Percentiles rank a stretch among this genome's conserved stretches.
These are phyloP conservation scores for Zopfochytrium polystomum DNA, from an alignment of 371 early-diverging fungal species.

Conservation along the genomic window DNA sequence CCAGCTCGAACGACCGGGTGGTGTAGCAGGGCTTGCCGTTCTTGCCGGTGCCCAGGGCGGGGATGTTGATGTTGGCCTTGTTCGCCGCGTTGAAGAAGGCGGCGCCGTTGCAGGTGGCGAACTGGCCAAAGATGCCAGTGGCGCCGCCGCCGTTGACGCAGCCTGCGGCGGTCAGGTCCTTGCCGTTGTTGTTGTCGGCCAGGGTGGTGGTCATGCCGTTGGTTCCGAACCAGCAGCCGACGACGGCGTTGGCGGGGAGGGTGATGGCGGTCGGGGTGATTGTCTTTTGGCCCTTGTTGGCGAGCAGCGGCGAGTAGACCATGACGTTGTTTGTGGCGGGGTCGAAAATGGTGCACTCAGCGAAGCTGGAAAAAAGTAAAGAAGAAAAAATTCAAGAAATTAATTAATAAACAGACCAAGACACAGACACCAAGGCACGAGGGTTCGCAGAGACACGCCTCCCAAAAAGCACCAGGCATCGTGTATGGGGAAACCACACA, in stretches of 20 bases:
- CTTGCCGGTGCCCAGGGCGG: constrained; percentile 28
- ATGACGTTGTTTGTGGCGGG: constrained; percentile 25
- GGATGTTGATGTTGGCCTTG: constrained; percentile 17
- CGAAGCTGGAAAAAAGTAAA: constrained; percentile 18
- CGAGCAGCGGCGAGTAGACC: constrained; percentile 36
- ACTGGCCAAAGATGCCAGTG: constrained; percentile 32
- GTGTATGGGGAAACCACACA: background rate
- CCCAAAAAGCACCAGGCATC: too few relatives aligned
- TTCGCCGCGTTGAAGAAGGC: constrained; percentile 28
- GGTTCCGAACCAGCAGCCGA: constrained; percentile 42
- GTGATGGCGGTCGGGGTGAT: constrained; percentile 30
- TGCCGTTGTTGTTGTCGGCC: constrained; percentile 21
- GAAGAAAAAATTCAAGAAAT: background rate
- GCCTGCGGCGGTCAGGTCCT: constrained; percentile 21
- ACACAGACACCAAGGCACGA: background rate
- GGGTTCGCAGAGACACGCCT: too few relatives aligned
- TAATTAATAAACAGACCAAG: background rate
- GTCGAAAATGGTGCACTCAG: constrained; percentile 34
- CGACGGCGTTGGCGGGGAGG: constrained; percentile 31
- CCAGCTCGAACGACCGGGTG: constrained; percentile 31
- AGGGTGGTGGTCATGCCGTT: constrained; percentile 30
- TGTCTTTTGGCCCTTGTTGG: constrained; percentile 27
- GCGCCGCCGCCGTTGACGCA: constrained; percentile 30
- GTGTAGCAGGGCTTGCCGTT: constrained; percentile 35
- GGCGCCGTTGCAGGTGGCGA: constrained; percentile 37